These are phyloP conservation scores for Pinus albicaulis DNA, from an alignment of 75 land plant species.

Conservation along the genomic window DNA sequence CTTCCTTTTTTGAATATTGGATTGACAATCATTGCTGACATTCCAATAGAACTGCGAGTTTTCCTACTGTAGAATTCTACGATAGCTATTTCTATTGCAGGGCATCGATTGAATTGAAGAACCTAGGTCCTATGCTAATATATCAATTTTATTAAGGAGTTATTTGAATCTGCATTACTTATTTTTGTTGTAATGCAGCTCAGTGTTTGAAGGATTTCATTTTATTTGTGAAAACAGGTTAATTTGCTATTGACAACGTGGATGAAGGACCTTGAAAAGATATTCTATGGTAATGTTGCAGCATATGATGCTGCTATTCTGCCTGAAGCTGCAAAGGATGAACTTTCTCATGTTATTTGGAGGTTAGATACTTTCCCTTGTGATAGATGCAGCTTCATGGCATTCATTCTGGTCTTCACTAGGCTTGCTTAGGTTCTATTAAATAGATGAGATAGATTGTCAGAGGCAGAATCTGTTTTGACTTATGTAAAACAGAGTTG, in stretches of 20 bases:
- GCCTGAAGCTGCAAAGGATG: constrained; percentile 77
- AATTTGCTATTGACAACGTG: constrained; percentile 82
- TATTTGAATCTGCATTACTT: not conserved
- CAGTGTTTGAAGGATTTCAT: not conserved
- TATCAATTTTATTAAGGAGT: not conserved
- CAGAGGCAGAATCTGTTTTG: no score
- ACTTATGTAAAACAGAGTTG: no score
- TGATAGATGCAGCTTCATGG: no score
- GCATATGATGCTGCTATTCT: constrained; percentile 83
- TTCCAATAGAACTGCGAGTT: not conserved
- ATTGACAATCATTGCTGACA: no score
- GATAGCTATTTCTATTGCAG: not conserved
- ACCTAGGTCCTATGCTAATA: not conserved
- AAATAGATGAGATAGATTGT: no score
- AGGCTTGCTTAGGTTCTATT: no score
- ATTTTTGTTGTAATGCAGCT: not conserved
- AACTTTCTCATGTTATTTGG: constrained; percentile 74
- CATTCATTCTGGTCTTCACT: no score
- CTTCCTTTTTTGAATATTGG: no score
- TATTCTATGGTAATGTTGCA: constrained; percentile 92
- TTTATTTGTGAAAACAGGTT: constrained; percentile 45
- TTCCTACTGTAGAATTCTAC: not conserved
- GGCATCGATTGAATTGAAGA: not conserved
- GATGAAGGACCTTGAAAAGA: constrained; percentile 98
- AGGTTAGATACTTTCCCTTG: constrained; percentile 37